These are phyloP conservation scores for Oryza australiensis DNA, from an alignment of 176 grass and related monocot genomes.

Conservation along the genomic window DNA sequence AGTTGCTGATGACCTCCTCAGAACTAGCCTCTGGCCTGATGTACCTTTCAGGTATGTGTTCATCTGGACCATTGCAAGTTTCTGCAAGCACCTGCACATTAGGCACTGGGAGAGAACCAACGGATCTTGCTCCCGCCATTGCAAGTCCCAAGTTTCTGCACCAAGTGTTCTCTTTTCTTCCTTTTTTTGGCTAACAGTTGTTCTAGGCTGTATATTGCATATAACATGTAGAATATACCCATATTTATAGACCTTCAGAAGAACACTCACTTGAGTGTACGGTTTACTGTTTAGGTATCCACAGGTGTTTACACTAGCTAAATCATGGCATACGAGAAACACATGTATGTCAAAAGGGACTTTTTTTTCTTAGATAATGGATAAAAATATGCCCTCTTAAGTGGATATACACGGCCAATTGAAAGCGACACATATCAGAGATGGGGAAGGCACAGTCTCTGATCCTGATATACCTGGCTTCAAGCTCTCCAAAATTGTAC, in stretches of 20 bases:
- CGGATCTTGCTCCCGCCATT: conserved; percentile 3
- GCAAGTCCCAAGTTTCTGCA: background rate
- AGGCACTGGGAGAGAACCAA: background rate
- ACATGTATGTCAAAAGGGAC: background rate
- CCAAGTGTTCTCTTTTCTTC: background rate
- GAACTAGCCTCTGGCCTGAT: conserved; percentile 11
- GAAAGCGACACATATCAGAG: background rate
- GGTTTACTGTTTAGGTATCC: no score
- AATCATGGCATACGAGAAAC: background rate
- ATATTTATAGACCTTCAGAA: background rate
- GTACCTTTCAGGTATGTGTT: conserved; percentile 27
- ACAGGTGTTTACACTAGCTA: background rate
- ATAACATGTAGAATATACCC: background rate
- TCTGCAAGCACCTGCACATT: conserved; percentile 32
- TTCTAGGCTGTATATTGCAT: background rate
- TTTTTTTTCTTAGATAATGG: no score
- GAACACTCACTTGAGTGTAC: background rate
- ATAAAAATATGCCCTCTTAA: no score
- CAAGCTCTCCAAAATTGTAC: no score
- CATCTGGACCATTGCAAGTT: background rate
- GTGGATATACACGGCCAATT: background rate
- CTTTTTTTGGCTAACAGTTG: no score
- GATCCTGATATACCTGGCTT: background rate
- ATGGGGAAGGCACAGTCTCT: background rate
- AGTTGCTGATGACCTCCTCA: background rate